Evolutionary conservation across 2,329 filamentous ascomycete species (phyloP).

Genomic region (Ustilaginoidea virens): DNA sequence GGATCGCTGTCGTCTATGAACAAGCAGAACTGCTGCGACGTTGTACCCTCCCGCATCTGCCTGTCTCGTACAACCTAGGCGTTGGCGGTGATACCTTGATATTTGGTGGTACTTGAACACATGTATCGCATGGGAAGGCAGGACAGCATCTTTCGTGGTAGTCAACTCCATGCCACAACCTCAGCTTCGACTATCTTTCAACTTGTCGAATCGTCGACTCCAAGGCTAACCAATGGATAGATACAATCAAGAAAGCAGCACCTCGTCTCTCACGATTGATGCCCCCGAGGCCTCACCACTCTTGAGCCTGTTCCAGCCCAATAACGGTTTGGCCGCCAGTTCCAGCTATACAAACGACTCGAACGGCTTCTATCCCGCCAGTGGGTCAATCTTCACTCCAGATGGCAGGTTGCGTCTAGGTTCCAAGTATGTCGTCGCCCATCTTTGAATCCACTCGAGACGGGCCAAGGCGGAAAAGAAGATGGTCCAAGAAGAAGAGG

Average conservation of each 20-base stretch:
- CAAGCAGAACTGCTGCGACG: slow-evolving; percentile 4
- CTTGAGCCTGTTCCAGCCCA: slow-evolving; percentile 35
- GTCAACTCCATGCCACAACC: slow-evolving; percentile 5
- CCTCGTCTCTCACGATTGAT: slow-evolving; percentile 37
- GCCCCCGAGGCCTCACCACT: slow-evolving; percentile 34
- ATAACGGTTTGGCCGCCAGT: slow-evolving; percentile 25
- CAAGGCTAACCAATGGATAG: slow-evolving; percentile 17
- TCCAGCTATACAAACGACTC: slow-evolving; percentile 34
- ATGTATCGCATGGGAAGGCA: slow-evolving; percentile 18
- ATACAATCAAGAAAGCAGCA: slow-evolving; percentile 38
- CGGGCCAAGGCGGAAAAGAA: no score
- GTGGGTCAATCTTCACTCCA: slow-evolving; percentile 29
- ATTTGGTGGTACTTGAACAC: slow-evolving; percentile 14
- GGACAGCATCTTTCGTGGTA: slow-evolving; percentile 21
- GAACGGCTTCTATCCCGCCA: slow-evolving; percentile 29
- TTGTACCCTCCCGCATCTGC: slow-evolving; percentile 5
- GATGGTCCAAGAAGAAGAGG: background rate
- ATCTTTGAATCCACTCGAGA: no score
- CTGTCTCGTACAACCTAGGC: slow-evolving; percentile 24
- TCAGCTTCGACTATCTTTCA: slow-evolving; percentile 4
- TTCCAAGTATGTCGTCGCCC: slow-evolving; percentile 36
- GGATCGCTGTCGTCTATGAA: slow-evolving; percentile 4
- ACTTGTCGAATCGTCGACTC: slow-evolving; percentile 5
- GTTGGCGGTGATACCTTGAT: slow-evolving; percentile 28
- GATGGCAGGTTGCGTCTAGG: slow-evolving; percentile 38